Base-by-base conservation (phyloP, 352 stramenopile species). In the Discostella stelligera region DNA sequence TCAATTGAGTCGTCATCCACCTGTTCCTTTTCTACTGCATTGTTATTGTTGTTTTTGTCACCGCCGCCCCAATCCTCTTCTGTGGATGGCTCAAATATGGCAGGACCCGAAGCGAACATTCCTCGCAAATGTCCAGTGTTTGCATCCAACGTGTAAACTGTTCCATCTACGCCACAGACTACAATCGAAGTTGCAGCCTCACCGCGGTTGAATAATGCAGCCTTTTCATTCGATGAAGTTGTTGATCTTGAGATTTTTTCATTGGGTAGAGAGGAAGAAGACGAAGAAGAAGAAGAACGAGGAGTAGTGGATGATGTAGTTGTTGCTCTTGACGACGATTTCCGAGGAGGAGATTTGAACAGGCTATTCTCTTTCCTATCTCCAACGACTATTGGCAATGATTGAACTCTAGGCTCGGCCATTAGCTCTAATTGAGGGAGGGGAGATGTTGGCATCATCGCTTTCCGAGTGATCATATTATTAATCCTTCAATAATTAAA, bases 131-230 rank as follows among this genome's bases (percentile, higher is more conserved):
- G 68, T 53, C 83, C 83, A 10, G 69, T 81, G n/a, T 70, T 81
- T 16, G 83, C 76, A 68, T 89, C 77, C 11, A 89, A 53, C 9
- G 80, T 86, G 21, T 80, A 84, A 0, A 89, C 66, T 21, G 68
- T 86, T 5, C 83, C 83, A 72, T 89, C 83, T 1, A 85, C 80
- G 9, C 68, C 64, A 60, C 79, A 89, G 23, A 89, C 67, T 23
- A 89, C 65, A n/a, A 87, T 25, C 6, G 82, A 81, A 16, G 74
- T 63, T 27, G 75, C 32, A 16, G 81, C 82, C 27, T 46, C 46
- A 59, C 41, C 14, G 20, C 71, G 37, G 5, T 72, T 39, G 41
- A 66, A 39, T 27, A 66, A 39, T 27, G 56, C 25, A 10, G 30
- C 37, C 41, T 32, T 56, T 60, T 60, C 39, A 39, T 25, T 37